These are phyloP conservation scores for Ogataea siamensis DNA, from an alignment of 805 yeast species.

Conservation along the genomic window DNA sequence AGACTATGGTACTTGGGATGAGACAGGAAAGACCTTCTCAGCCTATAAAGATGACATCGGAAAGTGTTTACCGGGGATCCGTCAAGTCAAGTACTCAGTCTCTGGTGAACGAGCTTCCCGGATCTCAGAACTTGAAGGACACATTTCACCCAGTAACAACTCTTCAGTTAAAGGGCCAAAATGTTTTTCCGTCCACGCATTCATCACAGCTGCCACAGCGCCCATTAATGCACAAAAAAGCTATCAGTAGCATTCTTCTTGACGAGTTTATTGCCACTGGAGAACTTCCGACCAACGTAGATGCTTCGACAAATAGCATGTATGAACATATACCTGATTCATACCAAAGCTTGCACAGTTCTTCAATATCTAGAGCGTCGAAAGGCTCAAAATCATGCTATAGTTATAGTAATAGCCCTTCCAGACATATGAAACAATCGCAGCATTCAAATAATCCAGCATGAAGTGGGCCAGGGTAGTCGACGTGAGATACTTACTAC, in stretches of 20 bases:
- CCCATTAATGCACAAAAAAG: constrained; percentile 19
- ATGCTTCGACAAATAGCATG: constrained; percentile 1
- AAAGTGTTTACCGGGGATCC: not conserved
- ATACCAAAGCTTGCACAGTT: not conserved
- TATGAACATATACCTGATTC: constrained; percentile 1
- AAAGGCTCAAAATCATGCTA: constrained; percentile 1
- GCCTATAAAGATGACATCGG: too few species aligned
- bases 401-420: constrained; percentile 9
- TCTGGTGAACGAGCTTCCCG: too few species aligned
- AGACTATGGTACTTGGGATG: too few species aligned
- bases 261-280: constrained; percentile 30
- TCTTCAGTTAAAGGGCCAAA: constrained; percentile 2
- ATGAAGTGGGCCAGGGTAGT: too few species aligned
- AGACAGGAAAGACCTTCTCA: too few species aligned
- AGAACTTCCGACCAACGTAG: constrained; percentile 7
- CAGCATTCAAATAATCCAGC: too few species aligned
- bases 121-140: too few species aligned
- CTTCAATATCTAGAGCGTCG: constrained; percentile 1
- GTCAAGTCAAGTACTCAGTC: constrained; percentile 1
- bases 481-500: too few species aligned
- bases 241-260: constrained; percentile 25
- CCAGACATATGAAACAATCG: too few species aligned
- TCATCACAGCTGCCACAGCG: not conserved
- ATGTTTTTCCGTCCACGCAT: not conserved
- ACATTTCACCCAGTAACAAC: too few species aligned